Base-by-base conservation (phyloP, 2,329 filamentous ascomycete species). In the Fonsecaea nubica region DNA sequence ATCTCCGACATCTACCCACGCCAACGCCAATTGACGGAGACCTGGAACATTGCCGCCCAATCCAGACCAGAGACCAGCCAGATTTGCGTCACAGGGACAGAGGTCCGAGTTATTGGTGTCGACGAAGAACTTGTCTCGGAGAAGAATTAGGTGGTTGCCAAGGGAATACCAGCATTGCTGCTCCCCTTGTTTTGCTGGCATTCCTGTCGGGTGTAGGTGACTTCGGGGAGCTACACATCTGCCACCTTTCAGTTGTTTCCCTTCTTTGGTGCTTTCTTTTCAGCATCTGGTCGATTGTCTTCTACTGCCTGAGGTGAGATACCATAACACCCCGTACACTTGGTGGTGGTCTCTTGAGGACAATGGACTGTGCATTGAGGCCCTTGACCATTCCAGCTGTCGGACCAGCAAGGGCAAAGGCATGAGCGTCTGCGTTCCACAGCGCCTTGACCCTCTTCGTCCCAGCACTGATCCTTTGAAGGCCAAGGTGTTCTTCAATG, bases 131-230 rank as follows among this genome's bases (percentile, higher is more conserved):
- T 40, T 54, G 58, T 64, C 62, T 58, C 59, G 57, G 56, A 57
- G 18, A 56, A 54, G 61, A 62, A 50, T 64, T 64, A 53, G 55
- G 25, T 67, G 36, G 60, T 65, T 67, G 68, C 68, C 68, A 66
- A 69, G 68, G 68, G 62, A 45, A 67, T 62, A 67, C 63, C 62
- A 69, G 58, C 50, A 40, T 62, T 45, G 57, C 50, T 53, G 45
- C 63, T 62, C 62, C 68, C 68, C 68, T 70, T 69, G 67, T 67
- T 67, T 55, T 64, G 25, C 45, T 59, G 48, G 42, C 68, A 70
- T 68, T 68, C 65, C 63, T 38, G 38, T 38, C 40, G 60, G 60
- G 55, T 64, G 68, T 25, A 45, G 45, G 42, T 2, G 25, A 25
- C 25, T 25, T 25, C 25, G 25, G 2, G 25, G 25, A 25, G 38